phyloP scores from a whole-genome alignment of 768 basidiomycete species.

The Leccinum boreale region DNA sequence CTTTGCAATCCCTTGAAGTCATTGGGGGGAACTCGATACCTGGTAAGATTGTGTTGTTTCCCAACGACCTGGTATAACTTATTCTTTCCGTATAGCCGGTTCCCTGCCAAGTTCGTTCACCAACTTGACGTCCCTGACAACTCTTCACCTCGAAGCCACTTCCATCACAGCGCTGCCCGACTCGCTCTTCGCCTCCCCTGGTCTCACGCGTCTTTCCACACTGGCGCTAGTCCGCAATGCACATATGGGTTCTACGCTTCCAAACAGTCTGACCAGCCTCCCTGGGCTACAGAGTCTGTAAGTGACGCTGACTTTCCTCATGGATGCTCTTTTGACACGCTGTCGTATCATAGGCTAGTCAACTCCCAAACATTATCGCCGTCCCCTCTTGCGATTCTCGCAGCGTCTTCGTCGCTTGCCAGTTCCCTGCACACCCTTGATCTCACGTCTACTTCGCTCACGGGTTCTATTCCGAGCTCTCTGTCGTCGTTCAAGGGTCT shows the following conservation, averaged over 20 bases:
- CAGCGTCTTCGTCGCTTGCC: slow-evolving; percentile 31
- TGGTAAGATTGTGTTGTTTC: slow-evolving; percentile 28
- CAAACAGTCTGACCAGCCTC: slow-evolving; percentile 32
- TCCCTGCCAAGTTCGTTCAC: slow-evolving; percentile 38
- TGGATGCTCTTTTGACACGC: not conserved
- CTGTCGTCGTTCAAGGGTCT: slow-evolving; percentile 35
- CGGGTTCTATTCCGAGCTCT: slow-evolving; percentile 33
- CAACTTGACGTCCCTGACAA: slow-evolving; percentile 35
- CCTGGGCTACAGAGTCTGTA: slow-evolving; percentile 39
- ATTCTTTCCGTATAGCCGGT: slow-evolving; percentile 33
- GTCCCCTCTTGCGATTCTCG: slow-evolving; percentile 31
- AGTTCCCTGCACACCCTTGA: slow-evolving; percentile 37
- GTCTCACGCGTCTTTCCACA: slow-evolving; percentile 32
- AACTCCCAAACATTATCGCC: slow-evolving; percentile 35
- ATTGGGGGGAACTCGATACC: slow-evolving; percentile 42
- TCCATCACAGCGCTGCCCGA: slow-evolving; percentile 35
- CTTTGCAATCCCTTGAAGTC: slow-evolving; percentile 37
- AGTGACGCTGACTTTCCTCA: slow-evolving; percentile 9
- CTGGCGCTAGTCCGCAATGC: slow-evolving; percentile 40
- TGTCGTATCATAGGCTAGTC: slow-evolving; percentile 29
- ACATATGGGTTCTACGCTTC: slow-evolving; percentile 37
- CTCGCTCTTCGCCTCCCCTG: slow-evolving; percentile 31
- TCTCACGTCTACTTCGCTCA: slow-evolving; percentile 39
- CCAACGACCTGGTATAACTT: not conserved
- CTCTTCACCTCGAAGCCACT: slow-evolving; percentile 42